A percentile compares a stretch with the other conserved stretches of the same genome.
These are phyloP conservation scores for Neonectria coccinea DNA, from an alignment of 2,329 filamentous ascomycete species.

Conservation along the genomic window DNA sequence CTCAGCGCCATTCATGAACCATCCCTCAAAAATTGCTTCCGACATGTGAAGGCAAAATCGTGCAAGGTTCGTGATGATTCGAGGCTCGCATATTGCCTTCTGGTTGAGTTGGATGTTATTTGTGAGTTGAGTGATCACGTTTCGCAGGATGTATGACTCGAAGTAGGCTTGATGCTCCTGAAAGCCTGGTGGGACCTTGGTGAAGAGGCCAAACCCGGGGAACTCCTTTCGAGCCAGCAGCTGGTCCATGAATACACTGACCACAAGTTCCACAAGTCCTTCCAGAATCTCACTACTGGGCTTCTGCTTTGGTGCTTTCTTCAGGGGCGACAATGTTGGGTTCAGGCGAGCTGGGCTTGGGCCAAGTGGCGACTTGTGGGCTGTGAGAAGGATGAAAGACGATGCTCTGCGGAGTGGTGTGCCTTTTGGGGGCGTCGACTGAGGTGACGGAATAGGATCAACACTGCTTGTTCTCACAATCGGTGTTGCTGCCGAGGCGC, in stretches of 20 bases:
- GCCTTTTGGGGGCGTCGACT: slow-evolving; percentile 62
- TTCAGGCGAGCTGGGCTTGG: slow-evolving; percentile 73
- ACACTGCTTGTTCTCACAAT: slow-evolving; percentile 79
- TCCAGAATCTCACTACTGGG: slow-evolving; percentile 79
- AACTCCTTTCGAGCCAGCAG: slow-evolving; percentile 91
- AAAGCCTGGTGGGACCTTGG: slow-evolving; percentile 91
- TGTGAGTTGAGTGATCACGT: slow-evolving; percentile 77
- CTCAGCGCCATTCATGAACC: slow-evolving; percentile 92
- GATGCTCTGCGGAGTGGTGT: slow-evolving; percentile 82
- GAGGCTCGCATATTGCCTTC: slow-evolving; percentile 80
- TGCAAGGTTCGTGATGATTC: slow-evolving; percentile 86
- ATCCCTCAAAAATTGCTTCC: slow-evolving; percentile 94
- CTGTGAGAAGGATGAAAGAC: slow-evolving; percentile 89
- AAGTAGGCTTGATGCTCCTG: slow-evolving; percentile 96
- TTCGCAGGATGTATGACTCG: slow-evolving; percentile 86
- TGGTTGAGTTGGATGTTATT: slow-evolving; percentile 78
- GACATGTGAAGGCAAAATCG: slow-evolving; percentile 84
- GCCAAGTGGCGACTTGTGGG: slow-evolving; percentile 69
- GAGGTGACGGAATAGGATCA: slow-evolving; percentile 61
- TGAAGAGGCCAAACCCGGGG: slow-evolving; percentile 83
- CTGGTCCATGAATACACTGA: slow-evolving; percentile 87
- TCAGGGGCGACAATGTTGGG: slow-evolving; percentile 51
- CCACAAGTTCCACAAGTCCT: slow-evolving; percentile 79
- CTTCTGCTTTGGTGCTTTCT: slow-evolving; percentile 61
- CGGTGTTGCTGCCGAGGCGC: slow-evolving; percentile 70